phyloP scores from a whole-genome alignment of 2,329 filamentous ascomycete genomes.

The Penicillium sp. region DNA sequence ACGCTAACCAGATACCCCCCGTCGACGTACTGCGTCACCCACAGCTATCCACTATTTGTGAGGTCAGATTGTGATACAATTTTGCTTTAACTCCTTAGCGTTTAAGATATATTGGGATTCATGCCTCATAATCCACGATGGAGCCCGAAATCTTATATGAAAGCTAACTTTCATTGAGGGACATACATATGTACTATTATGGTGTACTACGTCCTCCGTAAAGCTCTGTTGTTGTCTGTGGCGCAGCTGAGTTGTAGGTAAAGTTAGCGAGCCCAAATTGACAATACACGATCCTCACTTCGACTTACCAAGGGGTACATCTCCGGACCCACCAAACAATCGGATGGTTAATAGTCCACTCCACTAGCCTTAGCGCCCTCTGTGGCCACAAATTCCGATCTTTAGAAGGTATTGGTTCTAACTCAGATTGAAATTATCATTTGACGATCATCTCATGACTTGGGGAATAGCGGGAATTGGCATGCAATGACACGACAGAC shows the following conservation, averaged over 20 bases:
- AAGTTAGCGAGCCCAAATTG: too few species aligned
- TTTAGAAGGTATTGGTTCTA: not conserved
- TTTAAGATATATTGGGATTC: not conserved
- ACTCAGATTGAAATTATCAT: not conserved
- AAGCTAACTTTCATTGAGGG: too few species aligned
- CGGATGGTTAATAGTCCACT: constrained; percentile 17
- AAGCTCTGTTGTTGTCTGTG: not conserved
- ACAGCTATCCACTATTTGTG: not conserved
- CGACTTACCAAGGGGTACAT: not conserved
- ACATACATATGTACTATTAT: not conserved
- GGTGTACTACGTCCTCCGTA: not conserved
- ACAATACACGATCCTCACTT: not conserved
- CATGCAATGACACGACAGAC: not conserved
- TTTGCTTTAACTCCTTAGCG: not conserved
- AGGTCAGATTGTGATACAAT: not conserved
- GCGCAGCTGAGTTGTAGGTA: not conserved
- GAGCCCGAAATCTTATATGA: not conserved
- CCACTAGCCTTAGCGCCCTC: constrained; percentile 16
- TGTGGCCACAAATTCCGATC: not conserved
- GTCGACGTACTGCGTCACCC: not conserved
- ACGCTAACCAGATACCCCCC: not conserved
- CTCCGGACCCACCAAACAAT: constrained; percentile 2
- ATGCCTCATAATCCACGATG: not conserved
- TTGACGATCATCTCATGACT: not conserved
- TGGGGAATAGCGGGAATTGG: not conserved